These are phyloP conservation scores for Cymbopogon flexuosus DNA, from an alignment of 202 grass and related monocot genomes.

Conservation along the genomic window DNA sequence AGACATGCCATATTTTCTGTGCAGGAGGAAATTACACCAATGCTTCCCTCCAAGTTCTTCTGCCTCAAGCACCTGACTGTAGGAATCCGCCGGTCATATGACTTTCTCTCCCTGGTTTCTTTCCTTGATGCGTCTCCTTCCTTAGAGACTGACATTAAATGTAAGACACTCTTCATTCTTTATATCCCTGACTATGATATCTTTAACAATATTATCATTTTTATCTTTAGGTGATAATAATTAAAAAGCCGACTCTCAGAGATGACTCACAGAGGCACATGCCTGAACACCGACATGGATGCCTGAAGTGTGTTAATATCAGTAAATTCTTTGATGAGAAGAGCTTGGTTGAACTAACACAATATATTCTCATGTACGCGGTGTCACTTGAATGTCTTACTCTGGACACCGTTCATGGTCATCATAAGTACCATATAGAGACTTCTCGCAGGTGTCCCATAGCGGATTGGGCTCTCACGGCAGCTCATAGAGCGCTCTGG, in stretches of 20 bases:
- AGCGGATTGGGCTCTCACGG: no score
- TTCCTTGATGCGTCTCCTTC: background rate
- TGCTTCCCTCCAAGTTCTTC: background rate
- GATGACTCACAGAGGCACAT: no score
- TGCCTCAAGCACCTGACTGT: background rate
- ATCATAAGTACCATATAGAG: no score
- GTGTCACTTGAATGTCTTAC: background rate
- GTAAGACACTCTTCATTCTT: background rate
- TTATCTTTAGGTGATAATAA: background rate
- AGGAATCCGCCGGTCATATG: background rate
- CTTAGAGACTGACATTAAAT: background rate
- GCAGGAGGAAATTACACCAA: background rate
- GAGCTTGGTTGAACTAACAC: background rate
- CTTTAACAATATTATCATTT: background rate
- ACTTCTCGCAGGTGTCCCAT: no score
- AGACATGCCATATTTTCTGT: background rate
- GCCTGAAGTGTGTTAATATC: no score
- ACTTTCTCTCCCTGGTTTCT: background rate
- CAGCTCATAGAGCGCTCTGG: no score
- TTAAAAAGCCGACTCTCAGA: no score
- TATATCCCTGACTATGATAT: no score
- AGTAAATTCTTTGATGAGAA: background rate
- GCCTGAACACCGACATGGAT: no score
- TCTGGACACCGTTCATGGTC: no score
- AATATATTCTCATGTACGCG: background rate